phyloP scores from a whole-genome alignment of 352 stramenopile genomes.

The Phytophthora tubulina region DNA sequence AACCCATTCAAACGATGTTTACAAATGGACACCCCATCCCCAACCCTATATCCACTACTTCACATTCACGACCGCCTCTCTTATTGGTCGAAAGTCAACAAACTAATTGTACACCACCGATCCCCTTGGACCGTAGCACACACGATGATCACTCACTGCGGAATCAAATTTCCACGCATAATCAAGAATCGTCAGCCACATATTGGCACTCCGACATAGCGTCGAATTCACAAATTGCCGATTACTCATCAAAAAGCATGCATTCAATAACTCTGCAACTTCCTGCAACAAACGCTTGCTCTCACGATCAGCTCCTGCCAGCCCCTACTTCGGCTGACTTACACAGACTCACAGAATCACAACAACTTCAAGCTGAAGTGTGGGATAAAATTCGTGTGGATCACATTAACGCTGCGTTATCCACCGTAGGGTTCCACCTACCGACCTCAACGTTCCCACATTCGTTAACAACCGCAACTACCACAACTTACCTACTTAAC shows the following conservation, averaged over 20 bases:
- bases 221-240: no score
- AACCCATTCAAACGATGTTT: neutral
- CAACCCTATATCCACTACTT: neutral
- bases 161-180: no score
- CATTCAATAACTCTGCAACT: no score
- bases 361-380: neutral
- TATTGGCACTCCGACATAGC: no score
- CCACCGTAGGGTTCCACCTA: neutral
- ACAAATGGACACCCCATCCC: neutral
- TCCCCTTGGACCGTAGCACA: no score
- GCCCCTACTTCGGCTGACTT: neutral
- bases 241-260: no score
- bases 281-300: no score
- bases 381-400: neutral
- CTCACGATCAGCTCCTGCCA: neutral
- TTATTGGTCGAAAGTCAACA: neutral
- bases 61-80: neutral
- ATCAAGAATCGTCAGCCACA: no score
- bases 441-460: neutral
- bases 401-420: neutral
- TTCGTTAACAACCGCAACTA: neutral
- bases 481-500: neutral
- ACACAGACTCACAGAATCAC: neutral
- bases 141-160: no score
- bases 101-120: neutral